Evolutionary conservation across 1,284 basidiomycete genomes (phyloP).

Genomic region (Austropuccinia psidii): DNA sequence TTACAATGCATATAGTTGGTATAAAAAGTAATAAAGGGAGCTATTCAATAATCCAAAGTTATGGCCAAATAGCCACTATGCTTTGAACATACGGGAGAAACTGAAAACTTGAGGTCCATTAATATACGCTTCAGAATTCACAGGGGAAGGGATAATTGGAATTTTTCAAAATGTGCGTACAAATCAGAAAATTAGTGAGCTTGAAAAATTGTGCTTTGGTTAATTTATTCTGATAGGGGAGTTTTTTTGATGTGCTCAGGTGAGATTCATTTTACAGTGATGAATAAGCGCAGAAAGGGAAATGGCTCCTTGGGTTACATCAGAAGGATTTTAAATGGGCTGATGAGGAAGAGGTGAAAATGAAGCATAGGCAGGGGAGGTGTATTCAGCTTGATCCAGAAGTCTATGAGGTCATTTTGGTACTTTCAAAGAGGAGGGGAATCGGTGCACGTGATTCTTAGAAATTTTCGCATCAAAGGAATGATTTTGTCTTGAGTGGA

Average conservation of each 20-base stretch:
- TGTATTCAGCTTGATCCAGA: not conserved
- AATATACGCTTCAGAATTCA: not conserved
- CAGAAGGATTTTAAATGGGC: not conserved
- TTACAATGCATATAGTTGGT: not conserved
- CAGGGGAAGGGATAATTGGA: not conserved
- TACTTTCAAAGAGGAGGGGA: not conserved
- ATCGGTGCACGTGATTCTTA: not conserved
- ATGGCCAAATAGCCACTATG: conserved; percentile 5
- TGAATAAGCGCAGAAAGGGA: too few relatives aligned
- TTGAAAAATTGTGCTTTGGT: too few relatives aligned
- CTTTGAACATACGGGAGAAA: not conserved
- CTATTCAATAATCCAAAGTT: not conserved
- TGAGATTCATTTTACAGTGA: not conserved
- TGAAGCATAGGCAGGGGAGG: not conserved
- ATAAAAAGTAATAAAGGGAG: not conserved
- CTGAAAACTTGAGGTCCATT: not conserved
- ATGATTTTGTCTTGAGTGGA: not conserved
- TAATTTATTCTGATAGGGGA: too few relatives aligned
- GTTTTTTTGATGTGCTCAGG: too few relatives aligned
- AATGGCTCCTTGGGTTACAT: not conserved
- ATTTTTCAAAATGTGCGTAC: conserved; percentile 7
- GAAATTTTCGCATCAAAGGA: not conserved
- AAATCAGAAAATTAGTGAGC: conserved; percentile 7
- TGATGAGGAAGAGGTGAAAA: not conserved
- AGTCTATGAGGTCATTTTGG: not conserved